These are phyloP conservation scores for Senecio squalidus DNA, from an alignment of 140 eudicot species.

Conservation along the genomic window DNA sequence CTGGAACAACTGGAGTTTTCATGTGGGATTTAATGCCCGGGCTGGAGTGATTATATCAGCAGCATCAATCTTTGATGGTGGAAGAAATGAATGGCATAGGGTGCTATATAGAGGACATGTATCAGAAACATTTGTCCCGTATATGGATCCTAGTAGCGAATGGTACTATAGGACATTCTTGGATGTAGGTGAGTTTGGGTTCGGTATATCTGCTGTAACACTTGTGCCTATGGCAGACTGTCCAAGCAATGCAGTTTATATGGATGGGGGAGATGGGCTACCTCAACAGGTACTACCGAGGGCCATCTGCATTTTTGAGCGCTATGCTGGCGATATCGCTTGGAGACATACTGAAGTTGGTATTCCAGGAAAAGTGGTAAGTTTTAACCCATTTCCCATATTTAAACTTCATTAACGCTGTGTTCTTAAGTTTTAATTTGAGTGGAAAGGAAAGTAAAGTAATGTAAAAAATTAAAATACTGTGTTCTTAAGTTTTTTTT, in stretches of 20 bases:
- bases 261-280: conserved; percentile 61
- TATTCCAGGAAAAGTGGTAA: conserved; percentile 85
- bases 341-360: conserved; percentile 93
- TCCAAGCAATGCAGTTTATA: conserved; percentile 59
- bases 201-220: conserved; percentile 60
- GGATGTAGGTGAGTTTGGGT: conserved; percentile 87
- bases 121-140: conserved; percentile 88
- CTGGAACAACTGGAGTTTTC: conserved; percentile 82
- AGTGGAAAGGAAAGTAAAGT: too few species aligned
- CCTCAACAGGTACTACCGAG: conserved; percentile 35
- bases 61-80: conserved; percentile 52
- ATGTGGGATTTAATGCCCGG: conserved; percentile 66
- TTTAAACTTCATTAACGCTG: neutral
- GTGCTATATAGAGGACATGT: conserved; percentile 83
- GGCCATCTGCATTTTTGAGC: conserved; percentile 70
- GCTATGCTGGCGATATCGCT: conserved; percentile 52
- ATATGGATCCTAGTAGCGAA: conserved; percentile 79
- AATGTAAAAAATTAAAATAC: too few species aligned
- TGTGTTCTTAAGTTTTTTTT: too few species aligned
- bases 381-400: neutral
- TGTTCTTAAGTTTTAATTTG: too few species aligned
- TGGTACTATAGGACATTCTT: conserved; percentile 80
- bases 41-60: conserved; percentile 82
- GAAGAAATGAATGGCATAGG: conserved; percentile 28
- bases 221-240: conserved; percentile 65